Evolutionary conservation across 2,329 filamentous ascomycete species (phyloP), one percentile per base, ranked within the genome.

Genomic region (Parastagonospora avenae): DNA sequence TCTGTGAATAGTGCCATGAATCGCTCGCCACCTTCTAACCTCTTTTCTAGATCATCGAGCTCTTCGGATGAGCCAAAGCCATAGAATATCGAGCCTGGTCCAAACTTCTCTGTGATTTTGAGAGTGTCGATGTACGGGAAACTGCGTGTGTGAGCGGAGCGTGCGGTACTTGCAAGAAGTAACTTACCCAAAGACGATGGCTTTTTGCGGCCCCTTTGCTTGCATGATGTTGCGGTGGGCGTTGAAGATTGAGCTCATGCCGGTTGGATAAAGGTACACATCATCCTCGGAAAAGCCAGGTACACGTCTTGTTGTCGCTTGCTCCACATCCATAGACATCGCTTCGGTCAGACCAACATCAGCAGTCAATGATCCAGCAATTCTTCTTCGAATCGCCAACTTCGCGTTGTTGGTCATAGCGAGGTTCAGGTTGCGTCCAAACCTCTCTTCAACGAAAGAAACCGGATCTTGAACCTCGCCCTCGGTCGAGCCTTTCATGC

Each of bases 121-220:
- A 97, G 82, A 0, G 94, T 97, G 74, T 99, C 94, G 45, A 97
- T 91, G 64, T 99, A 99, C 0, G 94, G 92, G 63, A 99, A 99
- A n/a, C 74, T 74, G 36, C 8, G 10, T 5, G 8, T 12, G 32
- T 59, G 6, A 60, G 55, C 48, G 41, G 12, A 14, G 4, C n/a
- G 16, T 4, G 12, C 2, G 16, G 5, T 28, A 16, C 10, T 8
- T 12, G n/a, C 6, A 42, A 16, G n/a, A 3, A 11, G 10, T 4
- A 29, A 30, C 67, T 45, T 64, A 77, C 73, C 94, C 94, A 67
- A 91, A 97, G 66, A 89, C 92, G 68, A 99, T 86, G 72, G 91
- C 95, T 74, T 90, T 89, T 52, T 84, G 69, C n/a, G 61, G 51
- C 2, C 86, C 85, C 32, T 87, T 84, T 0, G 85, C 81, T 44